phyloP scores from a whole-genome alignment of 352 stramenopile species.

The Globisporangium mamillatum region DNA sequence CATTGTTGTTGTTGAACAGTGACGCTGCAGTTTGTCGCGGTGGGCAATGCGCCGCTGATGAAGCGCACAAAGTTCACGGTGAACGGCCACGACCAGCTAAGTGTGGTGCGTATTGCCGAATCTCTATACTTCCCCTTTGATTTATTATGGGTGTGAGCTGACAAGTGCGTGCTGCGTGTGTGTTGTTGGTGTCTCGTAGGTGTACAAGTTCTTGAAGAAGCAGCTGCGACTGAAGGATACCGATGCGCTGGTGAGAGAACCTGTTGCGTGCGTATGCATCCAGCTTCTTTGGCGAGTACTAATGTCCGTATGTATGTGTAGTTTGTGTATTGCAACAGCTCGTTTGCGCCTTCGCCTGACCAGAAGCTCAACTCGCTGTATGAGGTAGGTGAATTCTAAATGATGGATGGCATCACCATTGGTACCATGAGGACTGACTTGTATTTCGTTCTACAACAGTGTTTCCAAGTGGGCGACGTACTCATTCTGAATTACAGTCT shows the following conservation, averaged over 20 bases:
- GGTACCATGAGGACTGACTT: neutral
- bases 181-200: slow-evolving; percentile 23
- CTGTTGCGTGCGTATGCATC: neutral
- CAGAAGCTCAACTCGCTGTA: slow-evolving; percentile 75
- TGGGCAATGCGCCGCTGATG: slow-evolving; percentile 79
- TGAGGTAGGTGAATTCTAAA: slow-evolving; percentile 37
- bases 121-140: neutral
- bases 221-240: slow-evolving; percentile 74
- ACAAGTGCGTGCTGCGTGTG: neutral
- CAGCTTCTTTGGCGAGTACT: neutral
- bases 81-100: slow-evolving; percentile 66
- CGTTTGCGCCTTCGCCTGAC: slow-evolving; percentile 79
- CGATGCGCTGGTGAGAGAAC: slow-evolving; percentile 52
- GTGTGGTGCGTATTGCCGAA: slow-evolving; percentile 43
- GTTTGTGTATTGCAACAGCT: slow-evolving; percentile 89
- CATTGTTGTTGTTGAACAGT: slow-evolving; percentile 31
- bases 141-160: neutral
- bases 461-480: slow-evolving; percentile 76
- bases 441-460: slow-evolving; percentile 27
- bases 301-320: slow-evolving; percentile 18
- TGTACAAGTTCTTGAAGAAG: slow-evolving; percentile 86
- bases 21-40: slow-evolving; percentile 80
- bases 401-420: neutral
- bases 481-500: slow-evolving; percentile 88
- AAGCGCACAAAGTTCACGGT: slow-evolving; percentile 89